These are phyloP conservation scores for Colletotrichum filicis DNA, from an alignment of 2,329 filamentous ascomycete species.

Conservation along the genomic window DNA sequence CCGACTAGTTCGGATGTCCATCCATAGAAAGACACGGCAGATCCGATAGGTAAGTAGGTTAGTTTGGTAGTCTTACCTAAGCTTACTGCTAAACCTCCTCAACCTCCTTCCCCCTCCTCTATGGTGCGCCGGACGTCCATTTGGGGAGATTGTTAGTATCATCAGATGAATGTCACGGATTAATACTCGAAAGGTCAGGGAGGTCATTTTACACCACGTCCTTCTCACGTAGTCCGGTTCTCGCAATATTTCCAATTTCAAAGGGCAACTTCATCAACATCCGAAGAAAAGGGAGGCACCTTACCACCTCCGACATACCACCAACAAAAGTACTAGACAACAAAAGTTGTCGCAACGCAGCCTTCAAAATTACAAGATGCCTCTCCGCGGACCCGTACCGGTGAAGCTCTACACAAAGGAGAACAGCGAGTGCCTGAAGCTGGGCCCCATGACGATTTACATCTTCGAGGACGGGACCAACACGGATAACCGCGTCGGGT, in stretches of 20 bases:
- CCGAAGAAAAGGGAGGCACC: neutral
- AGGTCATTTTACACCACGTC: neutral
- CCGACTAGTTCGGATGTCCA: neutral
- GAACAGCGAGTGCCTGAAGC: conserved; percentile 42
- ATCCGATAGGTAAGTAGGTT: neutral
- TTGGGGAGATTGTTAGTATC: too few relatives aligned
- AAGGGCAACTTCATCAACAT: neutral
- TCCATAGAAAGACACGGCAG: neutral
- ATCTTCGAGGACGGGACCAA: conserved; percentile 48
- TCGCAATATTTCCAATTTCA: neutral
- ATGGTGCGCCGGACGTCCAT: too few relatives aligned
- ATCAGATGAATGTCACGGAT: neutral
- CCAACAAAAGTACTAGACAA: neutral
- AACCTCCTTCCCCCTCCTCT: neutral
- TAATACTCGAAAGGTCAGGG: neutral
- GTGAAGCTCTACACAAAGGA: conserved; percentile 44
- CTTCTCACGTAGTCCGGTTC: neutral
- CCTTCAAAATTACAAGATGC: conserved; percentile 37
- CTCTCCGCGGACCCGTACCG: conserved; percentile 44
- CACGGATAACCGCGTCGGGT: conserved; percentile 47
- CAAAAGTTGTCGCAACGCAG: neutral
- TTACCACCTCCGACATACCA: neutral
- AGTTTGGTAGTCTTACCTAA: neutral
- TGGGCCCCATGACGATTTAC: conserved; percentile 47
- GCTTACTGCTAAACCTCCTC: neutral